These are phyloP conservation scores for Xylaria sp. DNA, from an alignment of 2,329 filamentous ascomycete genomes.

Conservation along the genomic window DNA sequence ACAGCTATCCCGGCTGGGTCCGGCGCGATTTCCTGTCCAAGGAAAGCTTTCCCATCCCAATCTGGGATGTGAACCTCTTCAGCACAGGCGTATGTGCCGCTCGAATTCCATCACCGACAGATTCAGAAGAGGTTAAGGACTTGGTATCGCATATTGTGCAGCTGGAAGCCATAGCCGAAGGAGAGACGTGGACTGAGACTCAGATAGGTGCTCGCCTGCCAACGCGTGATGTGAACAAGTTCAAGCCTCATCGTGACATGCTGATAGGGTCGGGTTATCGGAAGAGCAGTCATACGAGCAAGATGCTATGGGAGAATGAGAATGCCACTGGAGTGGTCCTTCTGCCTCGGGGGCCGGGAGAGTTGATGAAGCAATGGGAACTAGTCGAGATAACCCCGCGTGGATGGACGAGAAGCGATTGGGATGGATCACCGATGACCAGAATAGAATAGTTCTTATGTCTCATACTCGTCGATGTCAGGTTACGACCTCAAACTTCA, in stretches of 20 bases:
- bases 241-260: neutral
- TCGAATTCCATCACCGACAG: neutral
- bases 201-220: neutral
- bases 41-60: slow-evolving; percentile 32
- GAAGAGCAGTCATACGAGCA: neutral
- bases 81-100: neutral
- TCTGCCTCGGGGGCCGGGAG: neutral
- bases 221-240: neutral
- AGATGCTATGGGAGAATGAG: neutral
- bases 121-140: neutral
- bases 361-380: neutral
- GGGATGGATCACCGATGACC: too few species aligned
- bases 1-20: slow-evolving; percentile 33
- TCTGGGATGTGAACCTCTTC: slow-evolving; percentile 14
- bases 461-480: too few species aligned
- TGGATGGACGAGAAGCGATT: neutral
- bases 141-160: neutral
- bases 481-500: too few species aligned
- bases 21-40: slow-evolving; percentile 36
- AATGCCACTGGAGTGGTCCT: neutral
- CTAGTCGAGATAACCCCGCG: neutral
- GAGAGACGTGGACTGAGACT: neutral
- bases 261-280: neutral
- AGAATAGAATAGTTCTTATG: too few species aligned
- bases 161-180: neutral